A percentile compares a stretch with the other conserved stretches of the same genome.
phyloP scores from a whole-genome alignment of 2,329 filamentous ascomycete genomes.

The Gyromitra esculenta region DNA sequence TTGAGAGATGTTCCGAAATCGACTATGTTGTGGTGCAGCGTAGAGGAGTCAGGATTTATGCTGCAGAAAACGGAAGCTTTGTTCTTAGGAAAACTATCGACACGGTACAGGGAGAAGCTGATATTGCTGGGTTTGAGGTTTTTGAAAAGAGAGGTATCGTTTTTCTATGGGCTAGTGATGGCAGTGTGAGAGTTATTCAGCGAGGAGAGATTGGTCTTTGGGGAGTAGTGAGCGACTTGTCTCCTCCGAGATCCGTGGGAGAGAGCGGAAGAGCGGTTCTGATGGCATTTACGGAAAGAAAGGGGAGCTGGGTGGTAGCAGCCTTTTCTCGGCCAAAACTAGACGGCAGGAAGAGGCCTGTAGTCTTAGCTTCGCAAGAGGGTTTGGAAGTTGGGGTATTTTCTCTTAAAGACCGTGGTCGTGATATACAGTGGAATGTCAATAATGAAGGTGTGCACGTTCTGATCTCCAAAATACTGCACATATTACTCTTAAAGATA shows the following conservation, averaged over 20 bases:
- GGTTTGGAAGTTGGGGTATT: slow-evolving; percentile 35
- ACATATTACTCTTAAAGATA: slow-evolving; percentile 7
- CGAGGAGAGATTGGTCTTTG: slow-evolving; percentile 34
- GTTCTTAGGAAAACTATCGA: slow-evolving; percentile 32
- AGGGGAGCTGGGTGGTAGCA: slow-evolving; percentile 19
- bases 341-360: not conserved
- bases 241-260: not conserved
- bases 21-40: slow-evolving; percentile 52
- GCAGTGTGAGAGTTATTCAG: slow-evolving; percentile 22
- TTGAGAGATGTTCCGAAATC: slow-evolving; percentile 43
- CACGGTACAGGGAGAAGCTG: slow-evolving; percentile 1
- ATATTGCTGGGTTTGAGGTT: slow-evolving; percentile 40
- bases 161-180: slow-evolving; percentile 39
- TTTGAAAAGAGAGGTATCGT: slow-evolving; percentile 41
- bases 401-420: slow-evolving; percentile 23
- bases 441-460: slow-evolving; percentile 49
- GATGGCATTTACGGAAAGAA: slow-evolving; percentile 39
- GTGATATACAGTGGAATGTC: slow-evolving; percentile 38
- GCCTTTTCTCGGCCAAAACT: slow-evolving; percentile 11
- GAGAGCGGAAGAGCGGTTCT: not conserved
- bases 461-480: slow-evolving; percentile 38
- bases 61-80: slow-evolving; percentile 26
- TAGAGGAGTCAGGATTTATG: slow-evolving; percentile 48
- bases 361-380: slow-evolving; percentile 7
- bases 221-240: not conserved